Conservation (phyloP, 1,284 basidiomycete species). For the Cryptococcus neoformans region DNA sequence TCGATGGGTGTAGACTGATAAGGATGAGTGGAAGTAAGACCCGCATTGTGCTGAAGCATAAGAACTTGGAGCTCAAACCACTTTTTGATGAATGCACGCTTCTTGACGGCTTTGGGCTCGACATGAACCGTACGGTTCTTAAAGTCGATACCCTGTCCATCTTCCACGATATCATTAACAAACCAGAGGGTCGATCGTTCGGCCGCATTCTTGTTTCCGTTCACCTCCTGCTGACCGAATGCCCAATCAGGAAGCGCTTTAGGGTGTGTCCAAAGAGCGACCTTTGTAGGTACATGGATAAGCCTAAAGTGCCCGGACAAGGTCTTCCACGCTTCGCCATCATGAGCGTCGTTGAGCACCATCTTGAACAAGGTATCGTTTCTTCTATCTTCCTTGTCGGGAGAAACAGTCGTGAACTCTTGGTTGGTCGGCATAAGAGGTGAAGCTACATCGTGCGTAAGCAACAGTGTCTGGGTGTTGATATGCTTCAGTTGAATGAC, state of each 20-base stretch:
- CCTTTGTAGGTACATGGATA: constrained; percentile 83
- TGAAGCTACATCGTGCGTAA: constrained; percentile 97
- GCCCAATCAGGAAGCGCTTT: constrained; percentile 92
- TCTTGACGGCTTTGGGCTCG: constrained; percentile 66
- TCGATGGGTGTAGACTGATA: constrained; percentile 93
- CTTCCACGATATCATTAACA: constrained; percentile 74
- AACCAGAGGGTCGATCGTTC: constrained; percentile 87
- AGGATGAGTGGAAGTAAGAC: constrained; percentile 89
- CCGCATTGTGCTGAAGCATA: constrained; percentile 98
- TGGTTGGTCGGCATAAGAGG: constrained; percentile 97
- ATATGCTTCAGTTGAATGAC: constrained; percentile 85
- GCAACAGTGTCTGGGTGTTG: constrained; percentile 73
- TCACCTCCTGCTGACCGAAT: constrained; percentile 95
- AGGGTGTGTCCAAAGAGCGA: constrained; percentile 89
- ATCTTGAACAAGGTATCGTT: constrained; percentile 87
- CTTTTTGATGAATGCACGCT: constrained; percentile 90
- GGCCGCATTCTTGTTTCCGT: constrained; percentile 89
- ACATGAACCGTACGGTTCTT: constrained; percentile 56
- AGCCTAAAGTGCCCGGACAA: constrained; percentile 88
- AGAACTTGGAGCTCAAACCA: constrained; percentile 88
- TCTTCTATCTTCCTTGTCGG: constrained; percentile 61
- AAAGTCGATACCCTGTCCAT: constrained; percentile 62
- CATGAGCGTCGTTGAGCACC: constrained; percentile 64
- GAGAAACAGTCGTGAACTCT: constrained; percentile 89
- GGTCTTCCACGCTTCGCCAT: constrained; percentile 80